Conservation (phyloP, 176 grass and related monocot species). For the Dactylis glomerata region DNA sequence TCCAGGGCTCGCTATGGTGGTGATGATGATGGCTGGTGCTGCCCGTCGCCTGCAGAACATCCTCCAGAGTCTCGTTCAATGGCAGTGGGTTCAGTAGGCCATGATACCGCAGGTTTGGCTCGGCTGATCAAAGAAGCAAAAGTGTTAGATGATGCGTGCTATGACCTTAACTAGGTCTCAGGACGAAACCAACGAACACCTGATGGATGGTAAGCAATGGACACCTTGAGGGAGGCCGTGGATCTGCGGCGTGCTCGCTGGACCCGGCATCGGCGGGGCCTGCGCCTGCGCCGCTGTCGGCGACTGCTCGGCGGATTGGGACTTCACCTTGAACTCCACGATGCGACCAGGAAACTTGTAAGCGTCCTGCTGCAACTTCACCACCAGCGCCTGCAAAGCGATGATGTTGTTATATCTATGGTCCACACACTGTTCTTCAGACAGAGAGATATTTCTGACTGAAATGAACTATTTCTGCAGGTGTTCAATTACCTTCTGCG, state of each 20-base stretch:
- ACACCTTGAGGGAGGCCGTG: conserved; percentile 15
- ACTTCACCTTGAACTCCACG: conserved; percentile 52
- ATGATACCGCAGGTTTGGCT: background rate
- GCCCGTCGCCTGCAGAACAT: conserved; percentile 41
- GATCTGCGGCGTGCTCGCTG: conserved; percentile 35
- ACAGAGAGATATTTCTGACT: background rate
- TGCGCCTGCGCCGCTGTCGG: background rate
- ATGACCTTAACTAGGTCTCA: background rate
- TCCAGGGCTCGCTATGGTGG: conserved; percentile 29
- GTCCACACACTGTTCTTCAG: background rate
- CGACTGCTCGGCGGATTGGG: conserved; percentile 20
- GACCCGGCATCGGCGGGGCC: background rate
- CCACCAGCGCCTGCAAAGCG: conserved; percentile 40
- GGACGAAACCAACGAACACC: background rate
- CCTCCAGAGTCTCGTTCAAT: conserved; percentile 40
- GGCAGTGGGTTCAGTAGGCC: conserved; percentile 24
- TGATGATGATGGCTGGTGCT: background rate
- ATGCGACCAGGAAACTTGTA: conserved; percentile 59
- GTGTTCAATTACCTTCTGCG: conserved; percentile 36
- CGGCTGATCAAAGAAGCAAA: conserved; percentile 15
- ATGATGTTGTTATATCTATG: background rate
- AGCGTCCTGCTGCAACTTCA: conserved; percentile 71
- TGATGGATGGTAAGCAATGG: background rate
- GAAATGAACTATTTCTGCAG: background rate
- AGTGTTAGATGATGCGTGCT: background rate